Evolutionary conservation across 1,284 basidiomycete genomes (phyloP).

Genomic region (Thelephora terrestris): DNA sequence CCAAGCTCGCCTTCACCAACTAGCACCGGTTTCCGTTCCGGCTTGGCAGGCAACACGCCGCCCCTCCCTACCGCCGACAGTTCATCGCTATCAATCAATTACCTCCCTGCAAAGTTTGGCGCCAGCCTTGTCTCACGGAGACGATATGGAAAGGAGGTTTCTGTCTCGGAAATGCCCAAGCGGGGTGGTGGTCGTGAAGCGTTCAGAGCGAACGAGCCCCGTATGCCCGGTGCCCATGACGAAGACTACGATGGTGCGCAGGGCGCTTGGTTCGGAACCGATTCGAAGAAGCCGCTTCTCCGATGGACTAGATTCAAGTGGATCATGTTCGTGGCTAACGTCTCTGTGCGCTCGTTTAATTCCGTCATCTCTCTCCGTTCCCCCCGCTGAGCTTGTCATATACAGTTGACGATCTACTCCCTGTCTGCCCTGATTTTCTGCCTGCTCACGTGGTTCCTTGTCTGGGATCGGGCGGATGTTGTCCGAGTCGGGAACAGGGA

Average conservation of each 20-base stretch:
- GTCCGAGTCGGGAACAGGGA: conserved; percentile 44
- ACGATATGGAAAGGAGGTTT: conserved; percentile 21
- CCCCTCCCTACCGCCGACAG: background rate
- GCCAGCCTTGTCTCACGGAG: conserved; percentile 32
- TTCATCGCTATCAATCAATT: conserved; percentile 39
- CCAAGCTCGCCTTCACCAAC: too few relatives aligned
- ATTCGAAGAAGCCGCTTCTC: conserved; percentile 29
- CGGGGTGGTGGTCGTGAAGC: conserved; percentile 46
- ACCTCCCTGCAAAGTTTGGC: conserved; percentile 51
- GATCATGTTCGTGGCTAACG: conserved; percentile 41
- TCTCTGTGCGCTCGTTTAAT: conserved; percentile 30
- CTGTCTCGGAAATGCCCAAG: conserved; percentile 24
- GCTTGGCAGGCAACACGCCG: background rate
- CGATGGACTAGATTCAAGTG: conserved; percentile 58
- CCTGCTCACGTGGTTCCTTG: conserved; percentile 53
- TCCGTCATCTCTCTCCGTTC: background rate
- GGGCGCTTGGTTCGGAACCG: conserved; percentile 23
- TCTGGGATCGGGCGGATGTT: conserved; percentile 45
- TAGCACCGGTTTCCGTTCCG: background rate
- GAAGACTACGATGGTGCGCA: conserved; percentile 42
- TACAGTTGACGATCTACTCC: conserved; percentile 41
- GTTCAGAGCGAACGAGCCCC: conserved; percentile 34
- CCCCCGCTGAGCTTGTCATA: conserved; percentile 2
- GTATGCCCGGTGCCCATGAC: conserved; percentile 44
- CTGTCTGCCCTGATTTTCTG: conserved; percentile 38